Conservation (phyloP, 106 monocot species). For the Dendrobium catenatum region DNA sequence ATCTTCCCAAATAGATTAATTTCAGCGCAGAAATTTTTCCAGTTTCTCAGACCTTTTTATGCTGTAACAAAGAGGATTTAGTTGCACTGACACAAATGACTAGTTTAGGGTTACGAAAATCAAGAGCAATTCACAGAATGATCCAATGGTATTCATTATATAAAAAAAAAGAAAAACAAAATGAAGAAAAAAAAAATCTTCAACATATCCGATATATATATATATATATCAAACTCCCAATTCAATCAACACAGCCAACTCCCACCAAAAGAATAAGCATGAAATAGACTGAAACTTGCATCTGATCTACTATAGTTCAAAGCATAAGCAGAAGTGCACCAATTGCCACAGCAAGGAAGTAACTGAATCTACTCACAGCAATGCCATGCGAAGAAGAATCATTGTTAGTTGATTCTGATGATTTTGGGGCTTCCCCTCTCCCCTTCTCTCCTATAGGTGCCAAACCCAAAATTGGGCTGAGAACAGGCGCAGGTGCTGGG, state of each 20-base stretch:
- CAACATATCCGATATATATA: background rate
- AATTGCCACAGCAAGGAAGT: background rate
- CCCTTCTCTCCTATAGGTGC: background rate
- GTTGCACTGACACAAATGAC: no score
- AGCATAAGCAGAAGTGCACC: background rate
- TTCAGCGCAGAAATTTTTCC: no score
- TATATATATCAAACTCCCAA: background rate
- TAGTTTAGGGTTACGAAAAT: no score
- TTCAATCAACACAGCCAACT: background rate
- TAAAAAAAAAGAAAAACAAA: no score
- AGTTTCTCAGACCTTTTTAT: no score
- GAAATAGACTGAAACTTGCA: background rate
- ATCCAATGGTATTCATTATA: no score
- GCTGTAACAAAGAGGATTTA: no score
- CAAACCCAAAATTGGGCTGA: background rate
- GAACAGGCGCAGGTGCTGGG: slow-evolving; percentile 56
- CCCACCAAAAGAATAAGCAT: slow-evolving; percentile 3
- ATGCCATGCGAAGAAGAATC: background rate
- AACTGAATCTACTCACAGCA: background rate
- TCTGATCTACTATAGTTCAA: background rate
- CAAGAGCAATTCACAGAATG: no score
- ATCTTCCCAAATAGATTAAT: no score
- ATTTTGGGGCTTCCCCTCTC: background rate
- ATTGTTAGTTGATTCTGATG: background rate
- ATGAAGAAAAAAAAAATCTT: background rate